phyloP scores from a whole-genome alignment of 805 yeast genomes.

The Hanseniaspora thailandica region DNA sequence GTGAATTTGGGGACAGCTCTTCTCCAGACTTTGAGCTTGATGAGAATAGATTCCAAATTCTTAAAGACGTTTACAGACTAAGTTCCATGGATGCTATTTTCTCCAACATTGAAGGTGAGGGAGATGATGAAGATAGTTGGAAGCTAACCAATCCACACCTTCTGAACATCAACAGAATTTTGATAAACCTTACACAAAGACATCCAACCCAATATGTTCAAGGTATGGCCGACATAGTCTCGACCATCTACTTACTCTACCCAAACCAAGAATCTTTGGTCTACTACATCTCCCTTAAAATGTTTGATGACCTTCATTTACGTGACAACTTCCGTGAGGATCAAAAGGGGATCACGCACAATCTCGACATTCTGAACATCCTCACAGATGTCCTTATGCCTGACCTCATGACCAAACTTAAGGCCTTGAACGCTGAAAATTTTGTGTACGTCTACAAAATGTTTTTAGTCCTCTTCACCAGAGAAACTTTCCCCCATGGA shows the following conservation, averaged over 20 bases:
- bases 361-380: conserved; percentile 72
- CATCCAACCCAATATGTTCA: conserved; percentile 85
- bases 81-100: conserved; percentile 25
- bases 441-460: conserved; percentile 89
- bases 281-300: conserved; percentile 78
- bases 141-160: conserved; percentile 68
- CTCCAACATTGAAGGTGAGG: conserved; percentile 28
- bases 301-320: conserved; percentile 84
- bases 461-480: conserved; percentile 89
- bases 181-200: conserved; percentile 68
- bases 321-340: conserved; percentile 73
- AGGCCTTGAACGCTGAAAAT: conserved; percentile 77
- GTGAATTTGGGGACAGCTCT: conserved; percentile 34
- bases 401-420: conserved; percentile 65
- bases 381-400: conserved; percentile 87
- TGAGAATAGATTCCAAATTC: conserved; percentile 81
- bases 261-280: conserved; percentile 60
- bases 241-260: conserved; percentile 61
- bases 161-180: conserved; percentile 56
- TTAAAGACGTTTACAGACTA: conserved; percentile 76
- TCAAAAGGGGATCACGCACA: conserved; percentile 85
- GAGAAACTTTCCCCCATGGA: conserved; percentile 66
- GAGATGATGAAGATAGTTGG: conserved; percentile 40
- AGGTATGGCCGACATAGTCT: conserved; percentile 90
- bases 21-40: conserved; percentile 28